phyloP scores from a whole-genome alignment of 2,329 filamentous ascomycete genomes.

The Calonectria pauciramosa region DNA sequence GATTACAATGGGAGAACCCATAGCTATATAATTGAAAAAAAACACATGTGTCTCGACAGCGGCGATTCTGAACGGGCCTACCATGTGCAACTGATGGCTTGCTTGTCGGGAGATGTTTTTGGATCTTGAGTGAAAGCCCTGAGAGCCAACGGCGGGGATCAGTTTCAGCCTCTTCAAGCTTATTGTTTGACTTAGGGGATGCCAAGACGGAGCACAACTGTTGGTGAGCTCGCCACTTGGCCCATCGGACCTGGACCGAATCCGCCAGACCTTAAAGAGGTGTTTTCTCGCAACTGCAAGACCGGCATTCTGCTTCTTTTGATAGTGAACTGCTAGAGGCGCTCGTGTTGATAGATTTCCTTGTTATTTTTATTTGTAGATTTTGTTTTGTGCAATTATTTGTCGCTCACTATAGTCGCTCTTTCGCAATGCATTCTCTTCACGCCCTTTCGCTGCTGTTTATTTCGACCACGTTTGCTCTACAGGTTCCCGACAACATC shows the following conservation, averaged over 20 bases:
- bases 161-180: background rate
- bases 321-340: too few relatives aligned
- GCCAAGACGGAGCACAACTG: background rate
- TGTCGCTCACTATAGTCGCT: background rate
- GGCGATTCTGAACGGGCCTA: background rate
- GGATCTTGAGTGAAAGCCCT: background rate
- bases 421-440: slow-evolving; percentile 9
- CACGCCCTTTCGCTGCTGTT: slow-evolving; percentile 16
- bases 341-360: background rate
- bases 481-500: slow-evolving; percentile 25
- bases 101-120: background rate
- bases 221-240: background rate
- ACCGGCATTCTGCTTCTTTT: background rate
- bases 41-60: background rate
- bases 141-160: background rate
- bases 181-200: background rate
- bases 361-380: background rate
- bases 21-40: background rate
- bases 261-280: background rate
- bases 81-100: background rate
- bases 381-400: background rate
- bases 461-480: slow-evolving; percentile 8
- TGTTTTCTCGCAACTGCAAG: too few relatives aligned
- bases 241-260: background rate
- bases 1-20: background rate